Percentiles rank a stretch among this genome's conserved stretches.
phyloP scores from a whole-genome alignment of 2,329 filamentous ascomycete genomes.

The Metarhizium robertsii region DNA sequence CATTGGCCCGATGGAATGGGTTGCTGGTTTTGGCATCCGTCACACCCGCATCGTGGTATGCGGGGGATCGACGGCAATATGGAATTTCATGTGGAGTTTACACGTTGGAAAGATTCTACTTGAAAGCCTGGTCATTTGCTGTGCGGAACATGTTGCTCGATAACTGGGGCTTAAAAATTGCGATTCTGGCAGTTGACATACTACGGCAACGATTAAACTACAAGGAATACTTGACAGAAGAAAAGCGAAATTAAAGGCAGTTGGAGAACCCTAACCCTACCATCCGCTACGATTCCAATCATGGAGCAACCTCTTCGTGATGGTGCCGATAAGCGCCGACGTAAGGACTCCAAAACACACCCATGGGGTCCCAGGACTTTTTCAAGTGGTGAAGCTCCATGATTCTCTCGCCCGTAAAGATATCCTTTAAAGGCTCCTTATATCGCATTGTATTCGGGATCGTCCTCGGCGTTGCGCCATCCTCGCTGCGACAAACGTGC shows the following conservation, averaged over 20 bases:
- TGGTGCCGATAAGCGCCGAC: not conserved
- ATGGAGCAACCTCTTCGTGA: not conserved
- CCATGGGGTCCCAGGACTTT: not conserved
- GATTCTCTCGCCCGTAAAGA: not conserved
- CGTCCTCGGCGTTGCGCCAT: not conserved
- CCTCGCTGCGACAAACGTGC: not conserved
- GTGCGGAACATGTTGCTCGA: no score
- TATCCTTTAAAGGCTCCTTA: not conserved
- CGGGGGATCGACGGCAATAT: no score
- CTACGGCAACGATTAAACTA: no score
- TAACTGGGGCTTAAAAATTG: no score
- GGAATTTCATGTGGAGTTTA: no score
- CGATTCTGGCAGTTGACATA: no score
- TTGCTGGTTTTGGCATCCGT: not conserved
- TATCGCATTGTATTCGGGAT: not conserved
- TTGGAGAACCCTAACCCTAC: no score
- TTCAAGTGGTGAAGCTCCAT: not conserved
- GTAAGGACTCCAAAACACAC: not conserved
- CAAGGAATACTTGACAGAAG: no score
- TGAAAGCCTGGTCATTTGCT: no score
- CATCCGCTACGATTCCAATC: not conserved
- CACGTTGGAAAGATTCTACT: no score
- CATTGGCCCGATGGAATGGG: not conserved
- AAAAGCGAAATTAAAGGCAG: no score
- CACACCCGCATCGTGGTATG: not conserved